phyloP scores from a whole-genome alignment of 805 yeast genomes.

The Candida lessepsii region DNA sequence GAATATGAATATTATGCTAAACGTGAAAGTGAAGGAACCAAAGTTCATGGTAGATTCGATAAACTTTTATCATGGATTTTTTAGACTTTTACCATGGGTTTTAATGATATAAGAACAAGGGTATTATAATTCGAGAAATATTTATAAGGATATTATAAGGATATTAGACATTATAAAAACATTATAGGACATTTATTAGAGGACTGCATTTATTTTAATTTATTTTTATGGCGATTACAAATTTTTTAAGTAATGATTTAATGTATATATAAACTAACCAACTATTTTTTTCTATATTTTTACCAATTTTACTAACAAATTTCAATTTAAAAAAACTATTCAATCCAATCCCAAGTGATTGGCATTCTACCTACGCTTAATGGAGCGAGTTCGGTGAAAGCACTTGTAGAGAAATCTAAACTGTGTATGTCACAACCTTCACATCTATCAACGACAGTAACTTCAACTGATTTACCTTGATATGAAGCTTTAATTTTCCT shows the following conservation, averaged over 20 bases:
- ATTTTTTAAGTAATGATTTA: no score
- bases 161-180: no score
- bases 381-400: constrained; percentile 52
- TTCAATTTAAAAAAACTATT: neutral
- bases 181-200: no score
- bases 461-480: constrained; percentile 52
- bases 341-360: constrained; percentile 45
- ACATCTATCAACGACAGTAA: constrained; percentile 58
- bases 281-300: no score
- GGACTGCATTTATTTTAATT: no score
- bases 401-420: constrained; percentile 62
- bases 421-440: constrained; percentile 50
- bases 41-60: constrained; percentile 7
- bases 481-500: constrained; percentile 46
- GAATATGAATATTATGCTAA: constrained; percentile 42
- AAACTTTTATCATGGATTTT: constrained; percentile 22
- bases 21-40: constrained; percentile 24
- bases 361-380: constrained; percentile 52
- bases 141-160: no score
- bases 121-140: no score
- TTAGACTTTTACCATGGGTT: constrained; percentile 11
- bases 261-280: neutral
- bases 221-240: no score
- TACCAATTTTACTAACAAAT: no score
- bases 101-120: no score